Evolutionary conservation across 768 basidiomycete species (phyloP).

Genomic region (Pulveroboletus sp.): DNA sequence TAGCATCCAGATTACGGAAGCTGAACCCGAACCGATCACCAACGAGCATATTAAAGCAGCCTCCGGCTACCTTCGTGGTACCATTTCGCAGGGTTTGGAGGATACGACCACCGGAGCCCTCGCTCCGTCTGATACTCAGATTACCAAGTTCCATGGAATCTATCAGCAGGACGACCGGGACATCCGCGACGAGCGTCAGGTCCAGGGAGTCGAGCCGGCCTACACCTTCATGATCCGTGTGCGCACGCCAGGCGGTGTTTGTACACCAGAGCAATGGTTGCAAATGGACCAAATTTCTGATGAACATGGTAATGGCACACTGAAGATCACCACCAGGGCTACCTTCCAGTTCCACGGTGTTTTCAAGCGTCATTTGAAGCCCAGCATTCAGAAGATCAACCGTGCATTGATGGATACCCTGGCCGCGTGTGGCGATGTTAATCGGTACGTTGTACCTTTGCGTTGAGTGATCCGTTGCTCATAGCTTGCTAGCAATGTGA

Average conservation of each 20-base stretch:
- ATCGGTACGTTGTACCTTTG: conserved; percentile 49
- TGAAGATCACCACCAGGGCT: conserved; percentile 96
- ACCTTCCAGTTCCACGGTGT: conserved; percentile 99
- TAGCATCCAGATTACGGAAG: conserved; percentile 78
- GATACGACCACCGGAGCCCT: conserved; percentile 89
- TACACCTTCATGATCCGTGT: conserved; percentile 99
- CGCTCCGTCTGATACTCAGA: conserved; percentile 82
- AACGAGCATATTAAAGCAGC: conserved; percentile 99
- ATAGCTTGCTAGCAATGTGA: conserved; percentile 61
- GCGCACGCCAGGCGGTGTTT: conserved; percentile 94
- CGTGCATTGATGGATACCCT: conserved; percentile 86
- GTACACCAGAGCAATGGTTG: conserved; percentile 87
- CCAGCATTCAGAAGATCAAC: conserved; percentile 96
- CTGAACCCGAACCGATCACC: conserved; percentile 94
- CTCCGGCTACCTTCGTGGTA: conserved; percentile 88
- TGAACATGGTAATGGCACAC: conserved; percentile 87
- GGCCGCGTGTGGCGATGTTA: conserved; percentile 98
- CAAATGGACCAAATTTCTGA: conserved; percentile 96
- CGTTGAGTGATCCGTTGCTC: neutral
- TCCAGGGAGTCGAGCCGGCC: conserved; percentile 90
- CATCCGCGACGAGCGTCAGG: conserved; percentile 93
- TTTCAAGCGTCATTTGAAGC: conserved; percentile 94
- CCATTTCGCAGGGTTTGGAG: conserved; percentile 85
- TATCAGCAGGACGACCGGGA: conserved; percentile 98
- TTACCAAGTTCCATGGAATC: conserved; percentile 97